phyloP scores from a whole-genome alignment of 169 alveolate species.

The Plasmodium coatneyi region DNA sequence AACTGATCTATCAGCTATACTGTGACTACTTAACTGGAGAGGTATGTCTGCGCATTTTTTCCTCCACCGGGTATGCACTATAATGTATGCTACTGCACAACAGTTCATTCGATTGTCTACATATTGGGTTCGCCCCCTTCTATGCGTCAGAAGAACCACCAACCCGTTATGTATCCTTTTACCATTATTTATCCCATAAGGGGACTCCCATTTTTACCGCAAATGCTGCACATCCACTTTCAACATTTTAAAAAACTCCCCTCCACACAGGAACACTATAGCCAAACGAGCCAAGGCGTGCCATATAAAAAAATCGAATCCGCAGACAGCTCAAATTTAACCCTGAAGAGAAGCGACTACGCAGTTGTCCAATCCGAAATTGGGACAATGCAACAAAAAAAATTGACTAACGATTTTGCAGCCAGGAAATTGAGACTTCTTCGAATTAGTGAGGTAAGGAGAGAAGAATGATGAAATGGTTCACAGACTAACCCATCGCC shows the following conservation, averaged over 20 bases:
- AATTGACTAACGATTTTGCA: constrained; percentile 8
- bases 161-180: not conserved
- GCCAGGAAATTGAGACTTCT: constrained; percentile 1
- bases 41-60: not conserved
- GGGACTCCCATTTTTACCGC: not conserved
- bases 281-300: constrained; percentile 10
- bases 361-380: constrained; percentile 44
- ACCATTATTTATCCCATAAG: not conserved
- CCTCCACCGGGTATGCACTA: not conserved
- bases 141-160: not conserved
- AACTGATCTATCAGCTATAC: constrained; percentile 9
- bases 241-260: not conserved
- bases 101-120: not conserved
- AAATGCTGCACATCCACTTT: not conserved
- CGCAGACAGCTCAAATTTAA: not conserved
- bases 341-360: constrained; percentile 14
- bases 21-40: constrained; percentile 22
- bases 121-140: not conserved
- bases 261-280: constrained; percentile 8
- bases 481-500: not conserved
- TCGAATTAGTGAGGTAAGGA: constrained; percentile 26
- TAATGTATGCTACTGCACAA: not conserved
- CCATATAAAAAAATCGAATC: constrained; percentile 40
- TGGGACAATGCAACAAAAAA: not conserved
- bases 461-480: not conserved